Evolutionary conservation across 2,329 filamentous ascomycete genomes (phyloP), one percentile per base, ranked within the genome.

Genomic region (Colletotrichum musae): DNA sequence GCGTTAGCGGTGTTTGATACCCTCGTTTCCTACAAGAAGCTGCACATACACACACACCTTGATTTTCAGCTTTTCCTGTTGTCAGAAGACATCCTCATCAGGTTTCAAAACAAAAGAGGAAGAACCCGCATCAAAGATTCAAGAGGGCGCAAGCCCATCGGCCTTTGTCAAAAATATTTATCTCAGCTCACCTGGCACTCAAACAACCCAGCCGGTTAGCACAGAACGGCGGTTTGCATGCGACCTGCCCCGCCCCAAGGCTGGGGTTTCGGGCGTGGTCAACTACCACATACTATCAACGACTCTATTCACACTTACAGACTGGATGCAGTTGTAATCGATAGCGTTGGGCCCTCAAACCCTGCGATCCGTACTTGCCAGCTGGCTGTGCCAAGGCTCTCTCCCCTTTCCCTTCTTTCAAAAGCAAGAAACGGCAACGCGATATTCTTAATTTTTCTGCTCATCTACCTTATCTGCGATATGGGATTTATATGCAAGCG

Each of bases 121-220:
- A 32, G 16, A 51, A 36, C 50, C 47, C 51, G 58, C 58, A 70
- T 68, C 28, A 53, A 69, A 70, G 64, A 59, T 63, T 59, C 26
- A 70, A 70, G 64, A 64, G 54, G 68, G 68, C 58, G 68, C 68
- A 43, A 70, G 68, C 68, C 68, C 64, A 64, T 63, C 58, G 16
- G 21, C 24, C 32, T 41, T 58, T 39, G 9, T 16, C 16, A n/a
- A 28, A 24, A 36, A 53, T 28, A 36, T 36, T 13, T 32, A 12
- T 13, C 16, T 54, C 18, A 24, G 28, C 16, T 28, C 53, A 24
- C 21, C 53, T n/a, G 18, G 28, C 53, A 16, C 15, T 36, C 21
- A 45, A 26, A 57, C 58, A 70, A 54, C 50, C 21, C 52, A 62
- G 64, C 68, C 54, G 64, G 68, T 54, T 43, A 36, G 47, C 56